phyloP scores from a whole-genome alignment of 495 filamentous ascomycete species.

The Hypomontagnella submonticulosa region DNA sequence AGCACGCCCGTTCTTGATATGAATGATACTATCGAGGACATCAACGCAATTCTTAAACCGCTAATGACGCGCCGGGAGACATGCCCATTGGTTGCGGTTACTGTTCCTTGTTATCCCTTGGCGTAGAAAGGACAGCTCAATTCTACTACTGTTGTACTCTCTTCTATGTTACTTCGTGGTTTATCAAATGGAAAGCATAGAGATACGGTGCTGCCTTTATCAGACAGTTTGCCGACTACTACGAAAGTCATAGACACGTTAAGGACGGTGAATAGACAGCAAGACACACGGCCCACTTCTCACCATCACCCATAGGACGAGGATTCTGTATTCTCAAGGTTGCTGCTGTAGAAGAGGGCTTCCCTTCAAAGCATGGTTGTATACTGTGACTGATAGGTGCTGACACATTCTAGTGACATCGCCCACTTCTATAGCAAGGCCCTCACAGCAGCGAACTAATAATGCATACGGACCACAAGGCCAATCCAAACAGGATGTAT shows the following conservation, averaged over 20 bases:
- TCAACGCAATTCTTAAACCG: slow-evolving; percentile 24
- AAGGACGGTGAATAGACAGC: slow-evolving; percentile 45
- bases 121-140: slow-evolving; percentile 38
- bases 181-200: slow-evolving; percentile 34
- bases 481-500: slow-evolving; percentile 26
- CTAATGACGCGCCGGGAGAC: slow-evolving; percentile 32
- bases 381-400: slow-evolving; percentile 6
- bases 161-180: slow-evolving; percentile 15
- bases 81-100: slow-evolving; percentile 31
- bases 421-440: slow-evolving; percentile 26
- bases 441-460: slow-evolving; percentile 17
- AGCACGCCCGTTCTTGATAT: slow-evolving; percentile 39
- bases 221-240: slow-evolving; percentile 44
- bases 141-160: slow-evolving; percentile 43
- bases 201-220: slow-evolving; percentile 45
- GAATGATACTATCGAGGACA: slow-evolving; percentile 34
- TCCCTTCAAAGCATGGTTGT: slow-evolving; percentile 33
- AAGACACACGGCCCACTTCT: slow-evolving; percentile 47
- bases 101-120: slow-evolving; percentile 23
- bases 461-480: slow-evolving; percentile 21
- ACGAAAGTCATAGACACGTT: slow-evolving; percentile 47
- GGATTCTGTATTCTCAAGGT: slow-evolving; percentile 41
- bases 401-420: slow-evolving; percentile 16
- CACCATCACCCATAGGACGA: slow-evolving; percentile 24
- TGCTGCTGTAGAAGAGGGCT: slow-evolving; percentile 40